phyloP scores from a whole-genome alignment of 768 basidiomycete species.

The Leccinellum rugosiceps region DNA sequence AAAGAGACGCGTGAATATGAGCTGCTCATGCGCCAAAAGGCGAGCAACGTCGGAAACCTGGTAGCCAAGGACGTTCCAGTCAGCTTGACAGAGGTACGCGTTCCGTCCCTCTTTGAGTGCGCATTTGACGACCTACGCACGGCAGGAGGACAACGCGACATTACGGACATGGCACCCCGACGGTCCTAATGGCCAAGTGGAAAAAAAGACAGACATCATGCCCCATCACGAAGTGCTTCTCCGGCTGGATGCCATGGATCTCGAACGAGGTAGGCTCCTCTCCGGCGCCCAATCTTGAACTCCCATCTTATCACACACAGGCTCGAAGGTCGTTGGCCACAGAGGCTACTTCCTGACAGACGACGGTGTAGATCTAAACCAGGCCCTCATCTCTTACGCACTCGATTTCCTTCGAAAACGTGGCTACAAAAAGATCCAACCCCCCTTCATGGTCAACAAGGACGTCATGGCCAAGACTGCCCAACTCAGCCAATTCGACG shows the following conservation, averaged over 20 bases:
- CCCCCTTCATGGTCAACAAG: conserved; percentile 99
- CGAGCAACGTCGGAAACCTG: conserved; percentile 84
- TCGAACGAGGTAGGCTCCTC: conserved; percentile 71
- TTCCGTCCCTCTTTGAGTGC: background rate
- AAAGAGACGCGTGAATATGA: conserved; percentile 79
- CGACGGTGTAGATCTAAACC: conserved; percentile 96
- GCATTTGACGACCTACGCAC: background rate
- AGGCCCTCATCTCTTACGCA: conserved; percentile 91
- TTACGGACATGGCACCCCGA: conserved; percentile 84
- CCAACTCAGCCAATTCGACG: conserved; percentile 97
- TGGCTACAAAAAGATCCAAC: conserved; percentile 91
- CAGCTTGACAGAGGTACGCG: conserved; percentile 76
- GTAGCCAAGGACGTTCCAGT: conserved; percentile 85
- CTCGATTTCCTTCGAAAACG: conserved; percentile 85
- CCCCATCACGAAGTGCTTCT: conserved; percentile 98
- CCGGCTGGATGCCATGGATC: conserved; percentile 92
- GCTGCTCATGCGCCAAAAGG: conserved; percentile 73
- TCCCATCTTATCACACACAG: conserved; percentile 36
- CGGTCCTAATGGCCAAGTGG: conserved; percentile 67
- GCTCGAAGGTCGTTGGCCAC: conserved; percentile 91
- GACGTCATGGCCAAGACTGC: conserved; percentile 97
- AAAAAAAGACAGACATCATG: conserved; percentile 73
- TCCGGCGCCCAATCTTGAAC: background rate
- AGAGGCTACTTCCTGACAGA: conserved; percentile 94
- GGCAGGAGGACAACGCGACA: conserved; percentile 85